Base-by-base conservation (phyloP, 192 early-diverging fungal genomes). In the Piromyces finnis region DNA sequence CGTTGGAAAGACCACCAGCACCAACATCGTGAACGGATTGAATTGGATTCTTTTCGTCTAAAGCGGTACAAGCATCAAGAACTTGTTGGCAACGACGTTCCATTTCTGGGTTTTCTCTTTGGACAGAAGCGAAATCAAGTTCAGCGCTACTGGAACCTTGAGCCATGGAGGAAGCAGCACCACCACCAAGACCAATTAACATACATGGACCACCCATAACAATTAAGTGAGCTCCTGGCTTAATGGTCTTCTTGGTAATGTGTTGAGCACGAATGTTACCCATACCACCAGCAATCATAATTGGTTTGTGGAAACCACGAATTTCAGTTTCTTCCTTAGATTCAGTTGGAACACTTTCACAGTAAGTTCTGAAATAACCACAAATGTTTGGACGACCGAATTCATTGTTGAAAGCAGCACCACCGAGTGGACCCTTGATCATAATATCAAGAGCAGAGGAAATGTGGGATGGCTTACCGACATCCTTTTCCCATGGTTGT, bases 91-190 rank as follows among this genome's bases (percentile, higher is more conserved):
- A 94, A 35, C 98, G 91, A 32, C 98, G 92, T 86, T 99, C 90
- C 96, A 99, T 99, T 88, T 99, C 98, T 11, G 98, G 93, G 85
- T 99, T 99, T 81, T 97, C 98, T 81, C 98, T 91, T 89, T 99
- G 98, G 29, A 99, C 98, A 12, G 96, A 98, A 15, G 95, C 96
- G 85, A 95, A 99, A 83, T 99, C 98, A 78, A 99, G 89, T 35
- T 93, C 93, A 77, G 36, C 80, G 13, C 93, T 92, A 80, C 92
- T 92, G 78, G 93, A 88, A 29, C 98, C 98, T 5, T 92, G 90
- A 28, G 94, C 89, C 91, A 97, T 95, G 59, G 97, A 98, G 78
- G 93, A 95, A 39, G 98, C 98, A 35, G 98, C 98, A 77, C 98
- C 98, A 81, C 98, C 98, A 81, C 98, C 98, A 79, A 99, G 88